Evolutionary conservation across 164 flowering plant species (phyloP).

Genomic region (Platanus orientalis): DNA sequence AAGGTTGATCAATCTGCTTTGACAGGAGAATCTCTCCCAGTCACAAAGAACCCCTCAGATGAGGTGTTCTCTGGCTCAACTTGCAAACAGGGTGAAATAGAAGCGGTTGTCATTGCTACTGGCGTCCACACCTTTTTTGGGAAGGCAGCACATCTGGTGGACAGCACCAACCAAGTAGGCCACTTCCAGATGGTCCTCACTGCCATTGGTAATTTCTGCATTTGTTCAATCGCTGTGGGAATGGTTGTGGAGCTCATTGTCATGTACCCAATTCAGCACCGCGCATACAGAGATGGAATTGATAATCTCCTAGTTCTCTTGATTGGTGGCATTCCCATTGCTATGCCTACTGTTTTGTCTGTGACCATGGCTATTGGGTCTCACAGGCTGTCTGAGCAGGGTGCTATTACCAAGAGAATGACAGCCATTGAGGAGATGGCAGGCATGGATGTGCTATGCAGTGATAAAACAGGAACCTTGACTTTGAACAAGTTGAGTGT

Average conservation of each 20-base stretch:
- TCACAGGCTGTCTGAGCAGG: constrained; percentile 75
- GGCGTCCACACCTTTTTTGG: constrained; percentile 86
- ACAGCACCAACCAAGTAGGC: constrained; percentile 78
- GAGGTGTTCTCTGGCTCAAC: constrained; percentile 85
- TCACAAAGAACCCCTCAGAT: constrained; percentile 68
- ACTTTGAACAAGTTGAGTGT: constrained; percentile 42
- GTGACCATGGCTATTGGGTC: constrained; percentile 91
- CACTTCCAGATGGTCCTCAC: constrained; percentile 81
- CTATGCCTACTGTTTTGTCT: constrained; percentile 82
- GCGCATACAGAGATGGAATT: constrained; percentile 68
- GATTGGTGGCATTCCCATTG: constrained; percentile 87
- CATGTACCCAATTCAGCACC: constrained; percentile 70
- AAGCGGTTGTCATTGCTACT: constrained; percentile 78
- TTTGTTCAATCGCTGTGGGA: constrained; percentile 68
- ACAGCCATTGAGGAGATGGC: constrained; percentile 93
- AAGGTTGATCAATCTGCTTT: constrained; percentile 80
- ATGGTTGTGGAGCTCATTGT: constrained; percentile 58
- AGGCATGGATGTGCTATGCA: constrained; percentile 65
- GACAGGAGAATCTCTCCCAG: constrained; percentile 80
- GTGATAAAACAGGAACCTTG: constrained; percentile 40
- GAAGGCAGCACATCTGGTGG: constrained; percentile 80
- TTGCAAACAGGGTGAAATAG: constrained; percentile 76
- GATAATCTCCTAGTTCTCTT: constrained; percentile 72
- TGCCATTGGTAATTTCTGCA: constrained; percentile 79
- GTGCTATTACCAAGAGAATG: constrained; percentile 85